Conservation (phyloP, 345 rosid genomes). For the Iberis pinnata region DNA sequence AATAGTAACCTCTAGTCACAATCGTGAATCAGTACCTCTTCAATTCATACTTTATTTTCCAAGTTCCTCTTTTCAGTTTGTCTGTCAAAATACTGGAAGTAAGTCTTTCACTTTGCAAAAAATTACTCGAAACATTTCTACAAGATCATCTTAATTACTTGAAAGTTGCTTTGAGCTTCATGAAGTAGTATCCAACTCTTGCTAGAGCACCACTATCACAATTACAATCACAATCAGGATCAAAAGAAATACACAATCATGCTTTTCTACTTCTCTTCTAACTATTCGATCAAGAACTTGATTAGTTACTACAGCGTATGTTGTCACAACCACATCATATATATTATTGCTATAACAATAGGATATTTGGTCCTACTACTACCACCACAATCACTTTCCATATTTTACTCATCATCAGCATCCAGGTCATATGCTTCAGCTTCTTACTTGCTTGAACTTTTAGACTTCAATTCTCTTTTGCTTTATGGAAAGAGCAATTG, state of each 20-base stretch:
- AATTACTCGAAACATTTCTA: too few species aligned
- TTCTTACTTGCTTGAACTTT: constrained; percentile 37
- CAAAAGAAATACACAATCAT: constrained; percentile 46
- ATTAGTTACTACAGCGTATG: constrained; percentile 75
- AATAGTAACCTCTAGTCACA: too few species aligned
- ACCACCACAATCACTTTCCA: constrained; percentile 14
- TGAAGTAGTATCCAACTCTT: constrained; percentile 80
- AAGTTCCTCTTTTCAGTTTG: too few species aligned
- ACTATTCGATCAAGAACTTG: constrained; percentile 89
- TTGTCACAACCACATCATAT: constrained; percentile 86
- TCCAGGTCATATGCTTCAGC: constrained; percentile 81
- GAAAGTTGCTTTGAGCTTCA: constrained; percentile 99
- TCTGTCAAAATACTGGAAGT: too few species aligned
- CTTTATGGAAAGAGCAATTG: constrained; percentile 86
- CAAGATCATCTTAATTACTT: too few species aligned
- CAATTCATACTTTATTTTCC: too few species aligned
- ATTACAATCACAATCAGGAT: constrained; percentile 49
- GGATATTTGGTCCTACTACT: constrained; percentile 86
- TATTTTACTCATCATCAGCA: constrained; percentile 53
- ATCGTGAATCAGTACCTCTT: too few species aligned
- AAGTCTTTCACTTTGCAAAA: too few species aligned
- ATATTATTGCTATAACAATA: constrained; percentile 67
- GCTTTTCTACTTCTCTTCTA: constrained; percentile 62
- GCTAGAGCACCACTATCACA: constrained; percentile 80
- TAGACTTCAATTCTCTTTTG: constrained; percentile 59